These are phyloP conservation scores for Bolboschoenoplectus hybrid DNA, from an alignment of 202 grass and related monocot species.

Conservation along the genomic window DNA sequence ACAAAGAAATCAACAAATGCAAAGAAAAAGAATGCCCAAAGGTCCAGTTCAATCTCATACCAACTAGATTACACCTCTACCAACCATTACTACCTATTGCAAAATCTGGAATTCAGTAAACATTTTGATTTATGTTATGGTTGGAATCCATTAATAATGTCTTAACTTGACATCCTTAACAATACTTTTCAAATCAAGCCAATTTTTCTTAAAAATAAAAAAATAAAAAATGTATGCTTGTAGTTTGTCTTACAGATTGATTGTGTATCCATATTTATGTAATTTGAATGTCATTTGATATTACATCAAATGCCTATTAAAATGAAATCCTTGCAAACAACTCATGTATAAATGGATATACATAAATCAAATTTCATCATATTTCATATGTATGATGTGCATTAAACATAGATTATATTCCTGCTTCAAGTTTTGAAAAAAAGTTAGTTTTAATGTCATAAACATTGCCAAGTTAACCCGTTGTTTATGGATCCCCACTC, in stretches of 20 bases:
- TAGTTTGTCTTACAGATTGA: background rate
- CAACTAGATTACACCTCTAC: background rate
- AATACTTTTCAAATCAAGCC: background rate
- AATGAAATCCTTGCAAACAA: background rate
- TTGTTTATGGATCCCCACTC: background rate
- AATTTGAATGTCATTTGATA: background rate
- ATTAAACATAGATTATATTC: background rate
- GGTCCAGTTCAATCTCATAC: background rate
- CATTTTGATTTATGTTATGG: background rate
- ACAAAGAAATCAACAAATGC: background rate
- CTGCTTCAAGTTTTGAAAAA: background rate
- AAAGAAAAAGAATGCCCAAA: background rate
- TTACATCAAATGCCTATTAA: background rate
- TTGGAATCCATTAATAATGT: background rate
- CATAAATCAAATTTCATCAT: background rate
- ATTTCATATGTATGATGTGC: conserved; percentile 2
- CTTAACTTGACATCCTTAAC: background rate
- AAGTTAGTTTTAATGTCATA: background rate
- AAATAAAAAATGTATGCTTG: background rate
- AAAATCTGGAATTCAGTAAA: background rate
- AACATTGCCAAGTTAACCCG: background rate
- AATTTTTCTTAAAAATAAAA: background rate
- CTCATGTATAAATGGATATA: background rate
- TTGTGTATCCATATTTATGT: background rate
- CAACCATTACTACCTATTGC: no score